phyloP scores from a whole-genome alignment of 2,329 filamentous ascomycete genomes.

The Talaromyces sp. region DNA sequence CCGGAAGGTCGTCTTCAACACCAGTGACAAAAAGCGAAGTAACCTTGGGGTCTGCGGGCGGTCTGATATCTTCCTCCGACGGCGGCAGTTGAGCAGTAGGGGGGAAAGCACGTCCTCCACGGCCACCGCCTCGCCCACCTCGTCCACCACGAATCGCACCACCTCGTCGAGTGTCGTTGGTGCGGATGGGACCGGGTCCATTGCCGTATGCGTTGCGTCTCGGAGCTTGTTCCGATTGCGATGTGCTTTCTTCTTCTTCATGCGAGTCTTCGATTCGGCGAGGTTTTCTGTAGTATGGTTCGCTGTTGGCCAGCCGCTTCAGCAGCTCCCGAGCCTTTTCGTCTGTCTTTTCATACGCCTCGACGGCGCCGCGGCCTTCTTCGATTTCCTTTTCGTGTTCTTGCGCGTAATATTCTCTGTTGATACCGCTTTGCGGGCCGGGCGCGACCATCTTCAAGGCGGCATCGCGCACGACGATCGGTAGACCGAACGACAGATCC shows the following conservation, averaged over 20 bases:
- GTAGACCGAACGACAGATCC: slow-evolving; percentile 89
- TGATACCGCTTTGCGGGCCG: slow-evolving; percentile 85
- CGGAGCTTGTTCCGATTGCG: slow-evolving; percentile 36
- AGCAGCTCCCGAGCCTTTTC: slow-evolving; percentile 91
- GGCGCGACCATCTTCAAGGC: slow-evolving; percentile 97
- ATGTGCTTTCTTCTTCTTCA: slow-evolving; percentile 28
- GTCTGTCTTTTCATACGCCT: slow-evolving; percentile 94
- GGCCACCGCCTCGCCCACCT: slow-evolving; percentile 47
- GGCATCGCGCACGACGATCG: slow-evolving; percentile 90
- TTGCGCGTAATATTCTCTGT: slow-evolving; percentile 95
- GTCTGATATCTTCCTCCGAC: slow-evolving; percentile 75
- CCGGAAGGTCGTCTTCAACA: slow-evolving; percentile 90
- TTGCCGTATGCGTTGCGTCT: slow-evolving; percentile 37
- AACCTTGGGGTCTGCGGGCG: slow-evolving; percentile 76
- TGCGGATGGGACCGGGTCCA: slow-evolving; percentile 65
- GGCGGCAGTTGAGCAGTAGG: slow-evolving; percentile 69
- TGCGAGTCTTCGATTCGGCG: slow-evolving; percentile 58
- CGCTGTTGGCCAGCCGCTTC: slow-evolving; percentile 77
- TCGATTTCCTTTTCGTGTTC: slow-evolving; percentile 95
- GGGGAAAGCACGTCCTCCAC: slow-evolving; percentile 57
- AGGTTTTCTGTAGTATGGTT: slow-evolving; percentile 91
- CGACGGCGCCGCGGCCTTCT: slow-evolving; percentile 75
- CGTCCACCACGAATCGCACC: slow-evolving; percentile 40
- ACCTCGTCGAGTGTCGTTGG: slow-evolving; percentile 50
- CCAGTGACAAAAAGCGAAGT: slow-evolving; percentile 93